These are phyloP conservation scores for Bremia lactucae DNA, from an alignment of 352 stramenopile species.

Conservation along the genomic window DNA sequence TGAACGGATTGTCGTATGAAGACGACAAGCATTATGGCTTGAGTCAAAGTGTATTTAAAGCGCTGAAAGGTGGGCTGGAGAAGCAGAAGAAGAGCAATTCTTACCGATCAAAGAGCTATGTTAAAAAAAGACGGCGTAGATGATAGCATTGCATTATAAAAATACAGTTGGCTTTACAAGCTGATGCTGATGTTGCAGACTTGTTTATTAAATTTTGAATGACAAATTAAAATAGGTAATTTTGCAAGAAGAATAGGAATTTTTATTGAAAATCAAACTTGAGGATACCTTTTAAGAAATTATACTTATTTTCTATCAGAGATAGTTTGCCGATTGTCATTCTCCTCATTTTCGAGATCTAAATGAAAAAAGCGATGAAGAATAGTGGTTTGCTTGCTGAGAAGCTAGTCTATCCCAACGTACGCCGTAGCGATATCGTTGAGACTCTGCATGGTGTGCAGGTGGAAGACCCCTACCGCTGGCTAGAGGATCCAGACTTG, in stretches of 20 bases:
- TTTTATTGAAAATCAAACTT: background rate
- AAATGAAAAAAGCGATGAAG: conserved; percentile 26
- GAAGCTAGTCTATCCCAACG: conserved; percentile 36
- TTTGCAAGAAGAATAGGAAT: too few relatives aligned
- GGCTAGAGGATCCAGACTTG: conserved; percentile 67
- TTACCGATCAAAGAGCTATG: conserved; percentile 21
- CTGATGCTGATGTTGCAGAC: too few relatives aligned
- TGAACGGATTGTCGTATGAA: conserved; percentile 32
- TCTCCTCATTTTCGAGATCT: conserved; percentile 7
- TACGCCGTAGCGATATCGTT: conserved; percentile 35
- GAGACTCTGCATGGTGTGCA: conserved; percentile 48
- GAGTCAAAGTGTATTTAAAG: conserved; percentile 61
- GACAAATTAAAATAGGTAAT: too few relatives aligned
- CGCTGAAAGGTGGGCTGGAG: conserved; percentile 33
- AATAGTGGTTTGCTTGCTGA: conserved; percentile 16
- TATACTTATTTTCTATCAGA: background rate
- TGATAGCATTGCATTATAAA: too few relatives aligned
- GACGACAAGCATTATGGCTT: conserved; percentile 64
- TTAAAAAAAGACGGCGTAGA: conserved; percentile 39
- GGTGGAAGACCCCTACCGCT: conserved; percentile 63
- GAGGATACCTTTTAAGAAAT: too few relatives aligned
- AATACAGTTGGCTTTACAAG: too few relatives aligned
- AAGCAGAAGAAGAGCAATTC: conserved; percentile 31
- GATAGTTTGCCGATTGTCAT: conserved; percentile 1
- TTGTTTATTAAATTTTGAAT: too few relatives aligned